Conservation (phyloP, 768 basidiomycete genomes). For the Leccinum truebloodii region DNA sequence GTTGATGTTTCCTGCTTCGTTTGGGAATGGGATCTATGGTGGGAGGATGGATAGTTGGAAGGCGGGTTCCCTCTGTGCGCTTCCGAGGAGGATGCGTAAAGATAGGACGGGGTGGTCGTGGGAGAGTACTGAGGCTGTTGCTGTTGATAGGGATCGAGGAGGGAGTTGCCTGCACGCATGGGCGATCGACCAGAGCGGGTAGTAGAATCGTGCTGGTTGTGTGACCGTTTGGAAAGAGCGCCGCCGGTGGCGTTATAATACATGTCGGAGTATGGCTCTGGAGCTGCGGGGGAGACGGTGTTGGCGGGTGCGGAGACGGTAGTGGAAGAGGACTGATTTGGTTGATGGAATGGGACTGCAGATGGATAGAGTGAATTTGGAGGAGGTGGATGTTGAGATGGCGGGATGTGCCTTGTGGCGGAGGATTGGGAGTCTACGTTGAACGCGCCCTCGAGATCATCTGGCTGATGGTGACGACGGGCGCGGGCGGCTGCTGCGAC, state of each 20-base stretch:
- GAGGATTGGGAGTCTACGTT: constrained; percentile 34
- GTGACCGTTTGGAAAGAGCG: constrained; percentile 56
- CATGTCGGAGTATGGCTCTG: constrained; percentile 57
- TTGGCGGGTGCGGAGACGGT: constrained; percentile 31
- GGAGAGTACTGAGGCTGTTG: constrained; percentile 68
- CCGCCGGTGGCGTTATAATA: constrained; percentile 55
- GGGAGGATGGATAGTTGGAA: constrained; percentile 51
- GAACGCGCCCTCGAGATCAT: constrained; percentile 63
- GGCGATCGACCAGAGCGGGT: constrained; percentile 60
- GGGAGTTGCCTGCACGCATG: constrained; percentile 52
- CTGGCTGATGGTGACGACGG: constrained; percentile 68
- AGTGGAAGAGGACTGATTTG: constrained; percentile 10
- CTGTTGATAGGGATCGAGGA: constrained; percentile 72
- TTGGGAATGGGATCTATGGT: constrained; percentile 59
- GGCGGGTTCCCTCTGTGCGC: constrained; percentile 43
- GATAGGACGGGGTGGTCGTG: constrained; percentile 47
- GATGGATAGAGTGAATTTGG: constrained; percentile 56
- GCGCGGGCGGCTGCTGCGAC: constrained; percentile 44
- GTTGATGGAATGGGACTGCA: constrained; percentile 58
- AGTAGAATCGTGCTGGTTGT: constrained; percentile 54
- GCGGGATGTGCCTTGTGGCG: constrained; percentile 25
- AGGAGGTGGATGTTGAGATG: constrained; percentile 39
- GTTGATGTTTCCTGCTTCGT: constrained; percentile 52
- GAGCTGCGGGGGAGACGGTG: constrained; percentile 18
- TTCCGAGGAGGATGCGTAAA: constrained; percentile 39